Evolutionary conservation across 2,329 filamentous ascomycete genomes (phyloP), one percentile per base, ranked within the genome.

Genomic region (Lomentospora prolificans): DNA sequence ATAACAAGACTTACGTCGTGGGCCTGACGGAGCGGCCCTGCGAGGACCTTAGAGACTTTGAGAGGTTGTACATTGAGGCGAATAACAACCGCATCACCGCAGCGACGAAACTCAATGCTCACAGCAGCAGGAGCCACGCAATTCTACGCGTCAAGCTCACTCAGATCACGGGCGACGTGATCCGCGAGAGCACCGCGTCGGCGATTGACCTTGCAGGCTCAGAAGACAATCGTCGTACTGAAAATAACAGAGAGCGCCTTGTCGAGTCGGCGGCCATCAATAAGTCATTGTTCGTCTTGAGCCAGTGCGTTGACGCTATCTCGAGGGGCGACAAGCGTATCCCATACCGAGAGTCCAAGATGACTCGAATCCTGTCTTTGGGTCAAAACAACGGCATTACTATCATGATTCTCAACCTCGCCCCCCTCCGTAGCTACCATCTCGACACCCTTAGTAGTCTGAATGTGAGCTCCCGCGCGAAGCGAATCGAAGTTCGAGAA

Each of bases 181-280:
- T 80, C 22, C 82, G 79, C 58, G 80, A 91, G 64, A 95, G 90
- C 73, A 94, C 87, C 3, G 90, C 89, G 12, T 96, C 89, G 2
- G 91, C 90, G 64, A 97, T 97, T 68, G 92, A 97, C 71, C 77
- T 97, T 63, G 92, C 92, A 56, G 92, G 92, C 41, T 96, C 91
- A 1, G 94, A 97, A 70, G 92, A 97, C 70, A 97, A 97, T 68
- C 81, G 92, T 51, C 79, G 92, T 52, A 97, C 92, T 0, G 92
- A 96, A 54, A 97, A 97, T 69, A 90, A 86, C 64, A 94, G 91
- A 68, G 90, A 96, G 69, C 81, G 92, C 25, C 76, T 97, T 67
- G 82, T 96, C n/a, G 92, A 97, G 70, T 96, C 90, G 39, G 90
- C 92, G 0, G 92, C 89, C 65, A 97, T 97, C 75, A 97, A 97